Base-by-base conservation (phyloP, 306 rosid species). In the Vigna trinervia region DNA sequence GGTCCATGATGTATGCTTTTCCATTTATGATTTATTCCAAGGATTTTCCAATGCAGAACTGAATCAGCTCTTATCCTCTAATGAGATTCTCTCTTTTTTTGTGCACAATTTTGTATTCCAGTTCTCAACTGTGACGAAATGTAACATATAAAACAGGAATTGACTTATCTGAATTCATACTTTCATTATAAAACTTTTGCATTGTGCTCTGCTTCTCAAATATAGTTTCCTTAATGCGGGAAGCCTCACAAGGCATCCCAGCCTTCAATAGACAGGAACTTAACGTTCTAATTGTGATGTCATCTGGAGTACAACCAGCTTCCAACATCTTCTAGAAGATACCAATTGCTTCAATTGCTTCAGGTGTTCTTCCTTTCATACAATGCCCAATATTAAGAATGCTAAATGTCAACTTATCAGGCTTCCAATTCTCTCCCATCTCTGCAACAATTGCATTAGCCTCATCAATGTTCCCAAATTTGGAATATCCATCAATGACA, bases 381-480 rank as follows among this genome's bases (percentile, higher is more conserved):
- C 94, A 90, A 79, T 92, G 90, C 97, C 97, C 97, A 9, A 92
- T 77, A 61, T 92, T 92, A 80, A 94, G 97, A 84, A 92, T 92
- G 32, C 97, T 94, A 83, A 79, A 92, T 14, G 97, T 92, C 57
- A 87, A 39, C 86, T 89, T 94, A 76, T 94, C 98, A 30, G 89
- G 94, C 57, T 78, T 78, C 70, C 97, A 91, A 73, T 83, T 77
- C 75, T 83, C 85, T 74, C 86, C 93, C 98, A 91, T 90, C 85
- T 92, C 98, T 20, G 80, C 86, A 13, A 85, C 79, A 76, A 94
- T 89, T 69, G 56, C 22, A 64, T 87, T 91, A 48, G 98, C 98
- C 84, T 94, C 90, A 12, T 94, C 97, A 57, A 91, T 17, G 19
- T 17, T 17, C 19, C 19, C 19, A 17, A 17, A 17, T 17, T 17